These are phyloP conservation scores for Candida frijolesensis DNA, from an alignment of 1,139 yeast genomes.

Conservation along the genomic window DNA sequence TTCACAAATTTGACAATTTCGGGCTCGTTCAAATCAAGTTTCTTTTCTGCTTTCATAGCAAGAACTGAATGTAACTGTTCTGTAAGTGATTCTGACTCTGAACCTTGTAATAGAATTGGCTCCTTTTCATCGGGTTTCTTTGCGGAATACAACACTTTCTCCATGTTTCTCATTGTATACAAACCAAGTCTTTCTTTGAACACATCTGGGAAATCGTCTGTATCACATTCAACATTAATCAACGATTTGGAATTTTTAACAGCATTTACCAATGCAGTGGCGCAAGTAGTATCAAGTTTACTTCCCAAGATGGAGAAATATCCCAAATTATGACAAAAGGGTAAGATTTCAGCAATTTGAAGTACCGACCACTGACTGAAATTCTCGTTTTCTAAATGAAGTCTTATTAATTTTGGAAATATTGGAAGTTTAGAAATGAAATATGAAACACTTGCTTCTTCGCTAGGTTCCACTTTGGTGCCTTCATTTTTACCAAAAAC, in stretches of 20 bases:
- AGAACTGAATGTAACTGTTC: constrained; percentile 40
- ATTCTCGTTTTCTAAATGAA: constrained; percentile 65
- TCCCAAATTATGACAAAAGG: constrained; percentile 58
- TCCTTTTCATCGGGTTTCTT: constrained; percentile 13
- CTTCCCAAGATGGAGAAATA: constrained; percentile 67
- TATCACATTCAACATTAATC: constrained; percentile 44
- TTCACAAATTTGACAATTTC: constrained; percentile 44
- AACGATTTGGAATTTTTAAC: constrained; percentile 42
- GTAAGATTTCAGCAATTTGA: constrained; percentile 61
- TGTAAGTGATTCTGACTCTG: constrained; percentile 29
- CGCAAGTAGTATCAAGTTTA: constrained; percentile 46
- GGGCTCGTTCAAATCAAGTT: constrained; percentile 29
- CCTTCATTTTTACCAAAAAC: constrained; percentile 12
- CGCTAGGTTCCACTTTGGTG: constrained; percentile 9
- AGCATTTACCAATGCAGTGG: constrained; percentile 43
- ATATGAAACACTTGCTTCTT: constrained; percentile 32
- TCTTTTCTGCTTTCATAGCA: constrained; percentile 29
- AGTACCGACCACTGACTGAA: constrained; percentile 49
- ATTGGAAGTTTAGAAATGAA: constrained; percentile 60
- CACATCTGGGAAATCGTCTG: constrained; percentile 39
- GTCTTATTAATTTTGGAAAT: constrained; percentile 54
- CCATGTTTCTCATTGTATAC: constrained; percentile 74
- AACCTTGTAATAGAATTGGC: constrained; percentile 9
- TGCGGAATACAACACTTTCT: constrained; percentile 34
- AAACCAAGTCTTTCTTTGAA: constrained; percentile 63